Evolutionary conservation across 331 rosid species (phyloP).

Genomic region (Quercus tomentella): DNA sequence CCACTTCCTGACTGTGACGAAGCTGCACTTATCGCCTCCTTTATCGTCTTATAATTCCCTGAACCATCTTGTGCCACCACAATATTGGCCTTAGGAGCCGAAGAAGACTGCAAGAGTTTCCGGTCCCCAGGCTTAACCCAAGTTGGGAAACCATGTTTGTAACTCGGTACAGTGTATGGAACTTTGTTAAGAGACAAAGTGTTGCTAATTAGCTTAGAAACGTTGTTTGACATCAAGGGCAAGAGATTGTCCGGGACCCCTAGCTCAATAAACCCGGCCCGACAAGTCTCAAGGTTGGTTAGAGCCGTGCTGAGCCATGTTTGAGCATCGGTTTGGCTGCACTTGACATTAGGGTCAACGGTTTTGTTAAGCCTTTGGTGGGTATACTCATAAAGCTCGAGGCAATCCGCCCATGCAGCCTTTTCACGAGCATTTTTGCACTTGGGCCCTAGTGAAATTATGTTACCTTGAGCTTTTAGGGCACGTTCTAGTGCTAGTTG

Average conservation of each 20-base stretch:
- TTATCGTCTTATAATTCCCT: constrained; percentile 50
- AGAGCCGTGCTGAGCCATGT: constrained; percentile 87
- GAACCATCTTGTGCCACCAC: constrained; percentile 81
- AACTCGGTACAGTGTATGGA: constrained; percentile 1
- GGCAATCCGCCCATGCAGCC: no score
- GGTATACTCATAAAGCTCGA: no score
- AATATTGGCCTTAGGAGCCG: constrained; percentile 40
- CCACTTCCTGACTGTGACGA: constrained; percentile 27
- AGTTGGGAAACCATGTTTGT: constrained; percentile 47
- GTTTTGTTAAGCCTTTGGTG: no score
- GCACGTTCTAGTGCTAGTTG: no score
- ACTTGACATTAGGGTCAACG: no score
- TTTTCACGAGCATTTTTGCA: no score
- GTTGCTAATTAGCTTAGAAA: constrained; percentile 58
- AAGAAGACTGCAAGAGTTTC: constrained; percentile 53
- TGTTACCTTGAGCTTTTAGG: no score
- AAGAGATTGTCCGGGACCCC: constrained; percentile 34
- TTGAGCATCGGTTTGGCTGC: constrained; percentile 45
- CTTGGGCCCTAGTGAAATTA: no score
- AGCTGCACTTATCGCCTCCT: constrained; percentile 44
- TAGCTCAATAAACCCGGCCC: constrained; percentile 48
- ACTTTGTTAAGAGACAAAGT: constrained; percentile 46
- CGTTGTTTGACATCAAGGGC: constrained; percentile 54
- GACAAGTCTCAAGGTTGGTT: constrained; percentile 75
- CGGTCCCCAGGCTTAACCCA: constrained; percentile 76